These are phyloP conservation scores for Clavispora vitiphila DNA, from an alignment of 805 yeast species.

Conservation along the genomic window DNA sequence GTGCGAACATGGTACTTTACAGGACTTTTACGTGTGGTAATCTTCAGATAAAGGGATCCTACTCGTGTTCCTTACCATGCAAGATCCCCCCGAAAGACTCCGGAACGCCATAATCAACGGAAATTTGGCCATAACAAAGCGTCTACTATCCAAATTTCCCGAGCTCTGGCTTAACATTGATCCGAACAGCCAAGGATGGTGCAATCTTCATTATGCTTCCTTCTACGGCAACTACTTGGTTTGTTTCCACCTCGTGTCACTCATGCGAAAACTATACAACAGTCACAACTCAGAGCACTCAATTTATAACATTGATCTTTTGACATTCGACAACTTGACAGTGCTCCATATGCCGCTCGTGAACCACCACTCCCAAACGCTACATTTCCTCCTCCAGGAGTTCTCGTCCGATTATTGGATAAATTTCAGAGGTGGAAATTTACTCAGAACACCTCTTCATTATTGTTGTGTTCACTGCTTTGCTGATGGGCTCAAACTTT, in stretches of 20 bases:
- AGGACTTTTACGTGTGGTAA: neutral
- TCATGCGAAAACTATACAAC: slow-evolving; percentile 22
- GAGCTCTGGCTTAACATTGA: slow-evolving; percentile 65
- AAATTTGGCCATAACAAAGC: slow-evolving; percentile 55
- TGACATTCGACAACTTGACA: slow-evolving; percentile 53
- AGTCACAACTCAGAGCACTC: neutral
- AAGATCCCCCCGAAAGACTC: slow-evolving; percentile 61
- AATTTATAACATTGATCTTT: slow-evolving; percentile 23
- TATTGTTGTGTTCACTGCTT: slow-evolving; percentile 58
- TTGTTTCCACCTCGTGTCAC: slow-evolving; percentile 52
- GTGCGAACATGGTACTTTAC: neutral
- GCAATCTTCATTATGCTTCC: slow-evolving; percentile 77
- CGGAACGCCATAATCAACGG: slow-evolving; percentile 64
- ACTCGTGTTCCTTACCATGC: slow-evolving; percentile 31
- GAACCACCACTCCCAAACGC: slow-evolving; percentile 58
- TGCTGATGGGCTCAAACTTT: slow-evolving; percentile 56
- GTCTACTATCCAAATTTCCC: slow-evolving; percentile 65
- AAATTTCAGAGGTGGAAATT: slow-evolving; percentile 50
- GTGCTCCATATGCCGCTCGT: slow-evolving; percentile 67
- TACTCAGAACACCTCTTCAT: slow-evolving; percentile 58
- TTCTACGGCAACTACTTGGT: slow-evolving; percentile 65
- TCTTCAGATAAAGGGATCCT: neutral
- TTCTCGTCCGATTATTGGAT: slow-evolving; percentile 41
- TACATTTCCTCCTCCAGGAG: slow-evolving; percentile 60
- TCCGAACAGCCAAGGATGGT: slow-evolving; percentile 68